A percentile compares a stretch with the other conserved stretches of the same genome.
phyloP scores from a whole-genome alignment of 441 rosid species.

The Corymbia calophylla region DNA sequence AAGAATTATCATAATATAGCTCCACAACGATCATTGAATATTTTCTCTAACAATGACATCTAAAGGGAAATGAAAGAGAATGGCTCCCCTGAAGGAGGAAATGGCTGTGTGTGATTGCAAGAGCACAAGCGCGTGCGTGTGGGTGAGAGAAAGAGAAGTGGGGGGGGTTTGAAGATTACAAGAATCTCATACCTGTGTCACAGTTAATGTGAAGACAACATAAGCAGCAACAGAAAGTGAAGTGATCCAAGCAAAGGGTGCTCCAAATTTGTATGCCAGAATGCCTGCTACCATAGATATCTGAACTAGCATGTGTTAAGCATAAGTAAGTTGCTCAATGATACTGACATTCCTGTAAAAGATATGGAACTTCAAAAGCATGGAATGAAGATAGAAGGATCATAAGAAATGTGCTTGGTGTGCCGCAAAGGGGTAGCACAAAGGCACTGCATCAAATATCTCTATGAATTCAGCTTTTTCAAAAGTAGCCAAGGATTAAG shows the following conservation, averaged over 20 bases:
- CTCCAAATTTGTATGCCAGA: constrained; percentile 87
- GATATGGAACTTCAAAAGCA: not conserved
- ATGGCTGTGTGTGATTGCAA: not conserved
- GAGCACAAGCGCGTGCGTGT: not conserved
- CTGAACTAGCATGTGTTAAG: constrained; percentile 51
- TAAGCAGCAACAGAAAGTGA: constrained; percentile 78
- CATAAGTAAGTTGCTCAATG: constrained; percentile 20
- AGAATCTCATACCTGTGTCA: constrained; percentile 64
- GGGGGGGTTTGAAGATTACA: not conserved
- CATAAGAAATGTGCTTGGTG: not conserved
- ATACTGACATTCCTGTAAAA: not conserved
- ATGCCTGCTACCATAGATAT: constrained; percentile 85
- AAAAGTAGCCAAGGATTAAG: constrained; percentile 5
- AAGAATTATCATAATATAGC: not conserved
- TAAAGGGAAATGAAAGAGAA: not conserved
- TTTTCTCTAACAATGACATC: not conserved
- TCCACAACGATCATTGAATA: not conserved
- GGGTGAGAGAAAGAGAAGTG: too few species aligned
- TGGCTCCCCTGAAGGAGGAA: not conserved
- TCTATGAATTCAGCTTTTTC: not conserved
- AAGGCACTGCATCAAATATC: not conserved
- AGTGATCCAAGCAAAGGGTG: constrained; percentile 75
- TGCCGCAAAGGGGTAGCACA: not conserved
- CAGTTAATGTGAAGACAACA: constrained; percentile 65
- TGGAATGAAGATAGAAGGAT: not conserved